A percentile compares a stretch with the other conserved stretches of the same genome.
phyloP scores from a whole-genome alignment of 805 yeast species.

The Phaffomyces opuntiae region DNA sequence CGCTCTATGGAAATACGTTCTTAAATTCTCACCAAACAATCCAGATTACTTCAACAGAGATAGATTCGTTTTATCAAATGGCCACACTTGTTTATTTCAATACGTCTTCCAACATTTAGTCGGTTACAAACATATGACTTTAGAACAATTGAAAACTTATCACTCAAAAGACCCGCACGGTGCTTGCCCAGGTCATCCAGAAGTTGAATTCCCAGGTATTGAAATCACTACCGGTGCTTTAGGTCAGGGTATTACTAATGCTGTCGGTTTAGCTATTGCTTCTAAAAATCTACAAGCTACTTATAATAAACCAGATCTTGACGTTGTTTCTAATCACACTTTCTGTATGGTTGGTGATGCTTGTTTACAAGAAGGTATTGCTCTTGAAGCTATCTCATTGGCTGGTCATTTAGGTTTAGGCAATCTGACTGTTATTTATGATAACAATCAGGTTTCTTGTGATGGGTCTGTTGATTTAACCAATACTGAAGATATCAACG shows the following conservation, averaged over 20 bases:
- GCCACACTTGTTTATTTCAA: slow-evolving; percentile 90
- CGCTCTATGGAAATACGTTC: slow-evolving; percentile 68
- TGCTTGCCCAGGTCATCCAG: slow-evolving; percentile 94
- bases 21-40: slow-evolving; percentile 77
- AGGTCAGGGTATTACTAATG: slow-evolving; percentile 96
- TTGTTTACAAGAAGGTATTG: slow-evolving; percentile 96
- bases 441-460: slow-evolving; percentile 93
- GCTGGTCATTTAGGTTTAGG: slow-evolving; percentile 95
- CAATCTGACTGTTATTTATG: slow-evolving; percentile 92
- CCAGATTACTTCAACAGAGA: slow-evolving; percentile 93
- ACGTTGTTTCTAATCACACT: slow-evolving; percentile 67
- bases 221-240: slow-evolving; percentile 98
- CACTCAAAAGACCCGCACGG: slow-evolving; percentile 76
- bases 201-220: slow-evolving; percentile 82
- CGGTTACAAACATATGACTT: slow-evolving; percentile 64
- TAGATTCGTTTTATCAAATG: slow-evolving; percentile 90
- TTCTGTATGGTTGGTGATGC: slow-evolving; percentile 92
- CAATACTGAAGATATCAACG: slow-evolving; percentile 86
- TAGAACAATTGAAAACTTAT: slow-evolving; percentile 85
- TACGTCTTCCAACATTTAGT: slow-evolving; percentile 79
- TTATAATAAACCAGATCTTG: slow-evolving; percentile 81
- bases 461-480: slow-evolving; percentile 89
- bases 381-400: slow-evolving; percentile 87
- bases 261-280: slow-evolving; percentile 95
- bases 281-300: slow-evolving; percentile 87